Percentiles rank a stretch among this genome's conserved stretches.
phyloP scores from a whole-genome alignment of 176 grass and related monocot species.

The Eleusine coracana region DNA sequence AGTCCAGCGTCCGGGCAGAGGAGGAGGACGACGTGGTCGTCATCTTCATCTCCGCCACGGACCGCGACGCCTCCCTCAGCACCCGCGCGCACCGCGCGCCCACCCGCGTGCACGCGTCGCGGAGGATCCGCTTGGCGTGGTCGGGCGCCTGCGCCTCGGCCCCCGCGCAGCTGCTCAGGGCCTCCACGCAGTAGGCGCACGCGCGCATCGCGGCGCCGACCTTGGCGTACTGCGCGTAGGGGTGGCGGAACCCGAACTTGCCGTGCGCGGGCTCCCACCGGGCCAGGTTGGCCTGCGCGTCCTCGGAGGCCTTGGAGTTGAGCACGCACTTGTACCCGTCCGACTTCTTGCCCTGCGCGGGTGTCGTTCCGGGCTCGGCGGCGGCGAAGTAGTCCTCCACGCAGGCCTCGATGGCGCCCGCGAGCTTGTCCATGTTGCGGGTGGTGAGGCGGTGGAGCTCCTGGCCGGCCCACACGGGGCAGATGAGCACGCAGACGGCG shows the following conservation, averaged over 20 bases:
- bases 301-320: constrained; percentile 88
- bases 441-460: constrained; percentile 74
- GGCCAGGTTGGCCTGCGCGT: constrained; percentile 88
- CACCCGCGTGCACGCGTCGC: constrained; percentile 55
- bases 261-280: constrained; percentile 88
- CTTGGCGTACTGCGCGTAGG: constrained; percentile 77
- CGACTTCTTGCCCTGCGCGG: constrained; percentile 25
- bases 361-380: not conserved
- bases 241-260: constrained; percentile 74
- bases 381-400: constrained; percentile 65
- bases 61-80: constrained; percentile 66
- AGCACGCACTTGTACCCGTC: constrained; percentile 86
- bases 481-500: constrained; percentile 56
- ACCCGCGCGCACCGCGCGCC: constrained; percentile 51
- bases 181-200: constrained; percentile 89
- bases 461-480: constrained; percentile 79
- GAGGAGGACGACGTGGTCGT: not conserved
- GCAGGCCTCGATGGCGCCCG: constrained; percentile 62
- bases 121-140: constrained; percentile 54
- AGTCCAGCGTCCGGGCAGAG: constrained; percentile 46
- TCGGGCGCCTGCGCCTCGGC: constrained; percentile 57
- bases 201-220: constrained; percentile 74
- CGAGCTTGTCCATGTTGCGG: constrained; percentile 88
- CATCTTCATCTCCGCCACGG: constrained; percentile 51
- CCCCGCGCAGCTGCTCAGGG: constrained; percentile 60